Percentiles rank a stretch among this genome's conserved stretches.
Conservation (phyloP, 768 basidiomycete genomes). For the Gloeostereum incarnatum region DNA sequence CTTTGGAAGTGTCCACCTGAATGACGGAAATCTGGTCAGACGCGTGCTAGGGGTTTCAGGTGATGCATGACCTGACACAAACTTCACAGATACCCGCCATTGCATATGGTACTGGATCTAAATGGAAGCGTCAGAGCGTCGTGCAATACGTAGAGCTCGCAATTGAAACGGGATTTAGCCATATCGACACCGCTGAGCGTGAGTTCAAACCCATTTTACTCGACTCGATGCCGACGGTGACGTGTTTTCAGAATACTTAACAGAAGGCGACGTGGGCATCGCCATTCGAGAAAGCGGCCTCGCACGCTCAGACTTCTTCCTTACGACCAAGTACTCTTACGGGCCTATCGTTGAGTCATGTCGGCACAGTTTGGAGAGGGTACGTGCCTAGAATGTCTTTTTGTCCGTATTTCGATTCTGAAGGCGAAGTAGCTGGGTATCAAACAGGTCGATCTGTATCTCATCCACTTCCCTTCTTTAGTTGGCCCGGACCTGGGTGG, state of each 20-base stretch:
- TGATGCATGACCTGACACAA: not conserved
- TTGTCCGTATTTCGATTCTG: too few species aligned
- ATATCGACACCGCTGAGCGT: constrained; percentile 58
- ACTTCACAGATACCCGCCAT: constrained; percentile 44
- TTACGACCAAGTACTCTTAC: constrained; percentile 46
- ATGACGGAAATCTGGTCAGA: constrained; percentile 32
- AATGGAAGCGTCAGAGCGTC: constrained; percentile 33
- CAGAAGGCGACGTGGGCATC: constrained; percentile 23
- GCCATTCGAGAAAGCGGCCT: constrained; percentile 40
- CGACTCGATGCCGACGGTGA: not conserved
- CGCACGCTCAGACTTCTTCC: constrained; percentile 32
- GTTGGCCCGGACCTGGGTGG: constrained; percentile 23
- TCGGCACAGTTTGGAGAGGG: too few species aligned
- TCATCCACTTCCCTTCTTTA: constrained; percentile 44
- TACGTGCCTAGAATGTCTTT: too few species aligned
- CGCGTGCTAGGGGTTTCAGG: not conserved
- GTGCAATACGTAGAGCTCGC: constrained; percentile 47
- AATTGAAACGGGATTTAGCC: constrained; percentile 48
- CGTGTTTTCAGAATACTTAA: constrained; percentile 21
- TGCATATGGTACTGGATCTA: constrained; percentile 40
- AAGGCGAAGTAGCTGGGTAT: constrained; percentile 55
- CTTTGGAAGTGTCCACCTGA: constrained; percentile 25
- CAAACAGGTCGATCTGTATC: constrained; percentile 57
- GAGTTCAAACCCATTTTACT: constrained; percentile 8
- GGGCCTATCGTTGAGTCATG: constrained; percentile 23